A percentile compares a stretch with the other conserved stretches of the same genome.
Evolutionary conservation across 2,329 filamentous ascomycete genomes (phyloP).

Genomic region (Septoria linicola): DNA sequence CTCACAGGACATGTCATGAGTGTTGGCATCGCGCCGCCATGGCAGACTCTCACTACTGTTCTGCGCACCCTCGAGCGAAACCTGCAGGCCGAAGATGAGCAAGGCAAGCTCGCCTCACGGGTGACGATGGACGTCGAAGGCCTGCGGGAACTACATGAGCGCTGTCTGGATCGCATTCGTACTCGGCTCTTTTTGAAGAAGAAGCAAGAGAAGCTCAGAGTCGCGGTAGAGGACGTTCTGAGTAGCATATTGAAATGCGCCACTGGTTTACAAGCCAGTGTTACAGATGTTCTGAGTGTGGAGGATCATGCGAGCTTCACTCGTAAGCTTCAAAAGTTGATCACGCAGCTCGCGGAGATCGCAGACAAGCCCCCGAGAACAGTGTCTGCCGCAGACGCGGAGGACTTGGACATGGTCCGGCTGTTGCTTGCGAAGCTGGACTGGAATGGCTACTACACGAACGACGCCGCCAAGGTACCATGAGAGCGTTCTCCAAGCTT

Average conservation of each 20-base stretch:
- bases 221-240: conserved; percentile 31
- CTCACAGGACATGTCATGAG: conserved; percentile 79
- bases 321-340: conserved; percentile 11
- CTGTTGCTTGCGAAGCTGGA: conserved; percentile 25
- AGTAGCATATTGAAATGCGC: conserved; percentile 27
- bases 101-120: conserved; percentile 14
- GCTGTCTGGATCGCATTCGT: conserved; percentile 34
- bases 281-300: neutral
- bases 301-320: conserved; percentile 11
- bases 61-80: conserved; percentile 62
- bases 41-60: conserved; percentile 67
- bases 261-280: conserved; percentile 7
- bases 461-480: neutral
- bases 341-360: conserved; percentile 16
- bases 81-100: conserved; percentile 52
- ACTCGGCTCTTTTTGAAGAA: conserved; percentile 35
- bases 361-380: conserved; percentile 24
- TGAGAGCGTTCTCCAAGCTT: neutral
- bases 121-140: conserved; percentile 27
- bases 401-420: conserved; percentile 24
- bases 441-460: conserved; percentile 22
- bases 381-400: conserved; percentile 1
- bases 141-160: conserved; percentile 32
- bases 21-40: conserved; percentile 69
- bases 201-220: conserved; percentile 31